These are phyloP conservation scores for Castanospermum australe DNA, from an alignment of 306 rosid genomes.

Conservation along the genomic window DNA sequence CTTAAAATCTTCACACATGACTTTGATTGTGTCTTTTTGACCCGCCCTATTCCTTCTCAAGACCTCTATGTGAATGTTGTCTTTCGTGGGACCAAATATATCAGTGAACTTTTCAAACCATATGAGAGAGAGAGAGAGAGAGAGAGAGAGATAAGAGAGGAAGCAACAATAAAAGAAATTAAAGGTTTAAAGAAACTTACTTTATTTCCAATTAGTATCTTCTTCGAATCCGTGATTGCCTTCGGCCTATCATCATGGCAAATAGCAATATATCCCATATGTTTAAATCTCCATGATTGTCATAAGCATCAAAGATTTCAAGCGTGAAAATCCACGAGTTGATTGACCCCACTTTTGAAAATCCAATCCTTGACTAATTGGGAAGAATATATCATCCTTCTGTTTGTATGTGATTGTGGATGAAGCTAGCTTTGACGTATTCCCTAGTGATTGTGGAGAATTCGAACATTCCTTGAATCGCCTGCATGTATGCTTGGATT, in stretches of 20 bases:
- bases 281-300: constrained; percentile 18
- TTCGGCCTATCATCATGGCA: not conserved
- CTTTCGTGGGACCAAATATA: constrained; percentile 4
- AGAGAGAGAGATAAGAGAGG: no score
- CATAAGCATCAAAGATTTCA: constrained; percentile 13
- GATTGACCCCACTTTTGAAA: constrained; percentile 19
- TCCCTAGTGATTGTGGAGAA: not conserved
- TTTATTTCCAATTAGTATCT: constrained; percentile 5
- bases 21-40: constrained; percentile 5
- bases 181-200: constrained; percentile 9
- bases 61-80: not conserved
- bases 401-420: not conserved
- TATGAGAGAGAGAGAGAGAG: not conserved
- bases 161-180: not conserved
- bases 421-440: not conserved
- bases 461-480: not conserved
- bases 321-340: constrained; percentile 34
- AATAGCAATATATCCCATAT: not conserved
- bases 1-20: not conserved
- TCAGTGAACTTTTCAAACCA: constrained; percentile 1
- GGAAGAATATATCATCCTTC: not conserved
- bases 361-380: not conserved
- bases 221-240: constrained; percentile 22
- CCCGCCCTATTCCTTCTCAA: not conserved
- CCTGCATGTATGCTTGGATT: not conserved